Evolutionary conservation across 768 basidiomycete genomes (phyloP).

Genomic region (Suillus subluteus): DNA sequence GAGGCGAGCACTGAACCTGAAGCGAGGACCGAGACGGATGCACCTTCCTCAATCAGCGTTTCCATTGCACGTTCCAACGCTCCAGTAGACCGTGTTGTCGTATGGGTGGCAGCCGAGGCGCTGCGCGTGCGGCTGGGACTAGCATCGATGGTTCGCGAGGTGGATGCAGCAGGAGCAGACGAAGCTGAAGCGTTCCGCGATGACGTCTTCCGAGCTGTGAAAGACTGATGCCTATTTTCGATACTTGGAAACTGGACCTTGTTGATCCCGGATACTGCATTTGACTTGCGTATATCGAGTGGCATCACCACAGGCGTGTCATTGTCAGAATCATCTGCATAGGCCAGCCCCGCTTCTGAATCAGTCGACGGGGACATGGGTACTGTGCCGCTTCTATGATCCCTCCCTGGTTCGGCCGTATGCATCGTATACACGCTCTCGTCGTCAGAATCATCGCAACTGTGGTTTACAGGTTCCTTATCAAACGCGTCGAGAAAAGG

Average conservation of each 20-base stretch:
- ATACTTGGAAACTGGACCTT: conserved; percentile 43
- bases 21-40: conserved; percentile 38
- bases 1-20: conserved; percentile 38
- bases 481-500: conserved; percentile 62
- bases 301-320: conserved; percentile 38
- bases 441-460: conserved; percentile 31
- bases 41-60: conserved; percentile 49
- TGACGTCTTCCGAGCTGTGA: conserved; percentile 22
- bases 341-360: conserved; percentile 42
- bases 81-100: conserved; percentile 35
- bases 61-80: conserved; percentile 56
- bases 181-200: conserved; percentile 31
- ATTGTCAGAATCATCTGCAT: conserved; percentile 36
- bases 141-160: conserved; percentile 14
- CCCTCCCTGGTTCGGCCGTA: conserved; percentile 19
- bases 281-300: conserved; percentile 28
- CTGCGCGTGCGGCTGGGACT: conserved; percentile 25
- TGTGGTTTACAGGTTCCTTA: conserved; percentile 8
- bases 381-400: conserved; percentile 20
- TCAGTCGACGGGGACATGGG: conserved; percentile 32
- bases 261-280: conserved; percentile 14
- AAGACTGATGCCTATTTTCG: conserved; percentile 11
- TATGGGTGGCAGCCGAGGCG: conserved; percentile 33
- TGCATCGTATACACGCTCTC: conserved; percentile 39
- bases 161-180: conserved; percentile 24